Evolutionary conservation across 805 yeast genomes (phyloP).

Genomic region (Metschnikowia matae): DNA sequence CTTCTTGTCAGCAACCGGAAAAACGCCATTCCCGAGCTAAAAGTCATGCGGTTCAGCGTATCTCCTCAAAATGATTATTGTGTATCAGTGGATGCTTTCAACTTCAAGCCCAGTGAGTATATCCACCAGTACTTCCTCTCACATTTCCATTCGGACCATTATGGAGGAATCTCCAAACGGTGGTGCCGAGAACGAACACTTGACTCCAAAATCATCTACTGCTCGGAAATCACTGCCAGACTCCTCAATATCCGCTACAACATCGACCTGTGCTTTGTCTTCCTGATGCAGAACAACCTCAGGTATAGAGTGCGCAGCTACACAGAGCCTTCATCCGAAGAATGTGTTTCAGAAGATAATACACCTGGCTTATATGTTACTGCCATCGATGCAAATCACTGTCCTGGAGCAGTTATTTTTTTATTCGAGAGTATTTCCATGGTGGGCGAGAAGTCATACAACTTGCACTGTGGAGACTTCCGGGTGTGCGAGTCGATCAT

Average conservation of each 20-base stretch:
- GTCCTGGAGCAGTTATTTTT: conserved; percentile 91
- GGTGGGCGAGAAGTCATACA: conserved; percentile 24
- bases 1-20: conserved; percentile 13
- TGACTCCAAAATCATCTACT: conserved; percentile 59
- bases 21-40: conserved; percentile 50
- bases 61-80: conserved; percentile 24
- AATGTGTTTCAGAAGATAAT: conserved; percentile 7
- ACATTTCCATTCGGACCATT: conserved; percentile 94
- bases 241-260: conserved; percentile 53
- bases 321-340: conserved; percentile 17
- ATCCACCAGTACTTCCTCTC: conserved; percentile 58
- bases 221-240: conserved; percentile 65
- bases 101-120: conserved; percentile 41
- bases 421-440: conserved; percentile 49
- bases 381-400: conserved; percentile 84
- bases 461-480: conserved; percentile 92
- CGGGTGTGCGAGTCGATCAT: conserved; percentile 60
- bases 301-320: conserved; percentile 28
- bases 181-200: conserved; percentile 55
- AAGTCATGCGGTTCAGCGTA: conserved; percentile 43
- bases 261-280: conserved; percentile 47
- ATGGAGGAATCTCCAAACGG: conserved; percentile 73
- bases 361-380: conserved; percentile 47
- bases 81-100: conserved; percentile 65
- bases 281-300: conserved; percentile 37